Conservation (phyloP, 108 stramenopile genomes). For the Aurantiochytrium sp. region DNA sequence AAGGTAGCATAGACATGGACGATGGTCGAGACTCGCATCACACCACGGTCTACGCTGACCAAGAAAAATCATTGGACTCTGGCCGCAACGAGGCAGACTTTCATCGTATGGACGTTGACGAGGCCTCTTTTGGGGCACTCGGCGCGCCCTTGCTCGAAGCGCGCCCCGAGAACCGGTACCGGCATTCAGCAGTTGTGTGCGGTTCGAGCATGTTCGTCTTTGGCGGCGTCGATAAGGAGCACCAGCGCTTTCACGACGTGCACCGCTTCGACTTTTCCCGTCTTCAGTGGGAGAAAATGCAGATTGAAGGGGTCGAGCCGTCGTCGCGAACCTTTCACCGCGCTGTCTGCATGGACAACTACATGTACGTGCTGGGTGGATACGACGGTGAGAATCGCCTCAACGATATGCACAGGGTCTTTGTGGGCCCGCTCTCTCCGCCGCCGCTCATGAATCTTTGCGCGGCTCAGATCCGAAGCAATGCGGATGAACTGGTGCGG, state of each 20-base stretch:
- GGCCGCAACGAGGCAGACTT: neutral
- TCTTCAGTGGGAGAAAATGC: neutral
- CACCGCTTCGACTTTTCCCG: neutral
- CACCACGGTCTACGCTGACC: neutral
- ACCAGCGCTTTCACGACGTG: neutral
- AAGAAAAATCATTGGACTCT: neutral
- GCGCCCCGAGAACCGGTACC: neutral
- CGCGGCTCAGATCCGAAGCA: neutral
- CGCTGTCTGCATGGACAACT: neutral
- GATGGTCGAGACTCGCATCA: too few relatives aligned
- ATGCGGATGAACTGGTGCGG: neutral
- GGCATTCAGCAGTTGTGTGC: neutral
- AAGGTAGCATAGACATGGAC: too few relatives aligned
- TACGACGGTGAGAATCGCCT: constrained; percentile 5
- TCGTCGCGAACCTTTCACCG: constrained; percentile 2
- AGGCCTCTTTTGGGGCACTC: neutral
- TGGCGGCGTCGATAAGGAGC: constrained; percentile 9
- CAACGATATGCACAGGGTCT: neutral
- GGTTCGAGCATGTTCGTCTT: neutral
- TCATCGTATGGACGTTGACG: neutral
- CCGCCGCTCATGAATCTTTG: neutral
- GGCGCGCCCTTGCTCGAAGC: neutral
- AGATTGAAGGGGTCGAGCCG: neutral
- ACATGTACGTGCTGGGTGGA: neutral
- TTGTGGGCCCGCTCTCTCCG: neutral